phyloP scores from a whole-genome alignment of 768 basidiomycete genomes.

The Leccinum boreale region DNA sequence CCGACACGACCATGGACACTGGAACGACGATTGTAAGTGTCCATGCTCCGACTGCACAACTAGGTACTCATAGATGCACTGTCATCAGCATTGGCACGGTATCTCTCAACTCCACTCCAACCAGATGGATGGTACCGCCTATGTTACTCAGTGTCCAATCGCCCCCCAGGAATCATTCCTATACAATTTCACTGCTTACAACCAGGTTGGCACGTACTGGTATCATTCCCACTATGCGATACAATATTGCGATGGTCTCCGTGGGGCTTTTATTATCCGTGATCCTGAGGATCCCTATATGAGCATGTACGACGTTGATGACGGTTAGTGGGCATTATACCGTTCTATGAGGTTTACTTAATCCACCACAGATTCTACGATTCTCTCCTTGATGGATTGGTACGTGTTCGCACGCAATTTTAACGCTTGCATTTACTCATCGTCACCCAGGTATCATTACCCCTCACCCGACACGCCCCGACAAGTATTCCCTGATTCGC shows the following conservation, averaged over 20 bases:
- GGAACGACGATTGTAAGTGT: slow-evolving; percentile 24
- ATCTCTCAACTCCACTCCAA: slow-evolving; percentile 22
- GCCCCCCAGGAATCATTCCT: slow-evolving; percentile 31
- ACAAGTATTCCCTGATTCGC: slow-evolving; percentile 25
- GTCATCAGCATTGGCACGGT: slow-evolving; percentile 30
- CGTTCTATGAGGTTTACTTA: neutral
- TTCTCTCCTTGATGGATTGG: neutral
- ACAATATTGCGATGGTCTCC: slow-evolving; percentile 39
- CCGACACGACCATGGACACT: slow-evolving; percentile 17
- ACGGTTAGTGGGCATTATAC: slow-evolving; percentile 13
- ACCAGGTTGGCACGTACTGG: slow-evolving; percentile 42
- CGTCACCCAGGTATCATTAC: slow-evolving; percentile 17
- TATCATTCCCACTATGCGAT: slow-evolving; percentile 22
- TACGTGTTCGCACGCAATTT: neutral
- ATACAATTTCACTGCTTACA: slow-evolving; percentile 32
- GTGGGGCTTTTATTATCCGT: slow-evolving; percentile 10
- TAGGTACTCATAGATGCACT: neutral
- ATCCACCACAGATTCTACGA: neutral
- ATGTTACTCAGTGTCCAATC: slow-evolving; percentile 43
- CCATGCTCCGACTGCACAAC: too few species aligned
- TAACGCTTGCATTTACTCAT: neutral
- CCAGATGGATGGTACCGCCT: slow-evolving; percentile 32
- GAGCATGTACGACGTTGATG: slow-evolving; percentile 18
- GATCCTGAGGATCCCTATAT: slow-evolving; percentile 21
- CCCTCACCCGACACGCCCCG: slow-evolving; percentile 4